A percentile compares a stretch with the other conserved stretches of the same genome.
phyloP scores from a whole-genome alignment of 306 rosid genomes.

The Geum urbanum region DNA sequence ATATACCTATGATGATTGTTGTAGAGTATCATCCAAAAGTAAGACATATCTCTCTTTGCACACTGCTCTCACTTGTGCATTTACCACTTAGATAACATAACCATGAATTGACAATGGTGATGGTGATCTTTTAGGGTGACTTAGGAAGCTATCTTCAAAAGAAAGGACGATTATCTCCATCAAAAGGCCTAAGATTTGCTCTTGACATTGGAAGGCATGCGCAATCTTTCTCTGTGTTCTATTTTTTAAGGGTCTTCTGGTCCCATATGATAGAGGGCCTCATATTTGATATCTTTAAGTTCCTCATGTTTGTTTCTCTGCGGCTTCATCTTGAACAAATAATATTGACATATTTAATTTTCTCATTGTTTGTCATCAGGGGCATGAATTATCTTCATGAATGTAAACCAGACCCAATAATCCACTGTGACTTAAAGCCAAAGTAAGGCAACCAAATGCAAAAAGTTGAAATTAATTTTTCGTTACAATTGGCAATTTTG shows the following conservation, averaged over 20 bases:
- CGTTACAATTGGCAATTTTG: conserved; percentile 24
- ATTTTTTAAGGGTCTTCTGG: conserved; percentile 2
- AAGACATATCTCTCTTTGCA: conserved; percentile 24
- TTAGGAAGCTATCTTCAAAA: conserved; percentile 74
- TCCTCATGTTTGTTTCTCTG: conserved; percentile 17
- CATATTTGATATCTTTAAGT: not conserved
- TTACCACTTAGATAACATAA: conserved; percentile 9
- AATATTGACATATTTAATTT: conserved; percentile 22
- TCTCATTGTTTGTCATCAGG: conserved; percentile 54
- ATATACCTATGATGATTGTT: conserved; percentile 98
- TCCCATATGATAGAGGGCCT: not conserved
- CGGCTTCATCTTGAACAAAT: conserved; percentile 23
- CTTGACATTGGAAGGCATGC: conserved; percentile 95
- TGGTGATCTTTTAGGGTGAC: conserved; percentile 70
- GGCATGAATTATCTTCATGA: conserved; percentile 99
- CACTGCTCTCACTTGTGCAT: not conserved
- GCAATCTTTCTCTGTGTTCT: conserved; percentile 20
- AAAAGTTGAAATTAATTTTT: conserved; percentile 32
- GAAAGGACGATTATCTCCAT: conserved; percentile 90
- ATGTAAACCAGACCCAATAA: conserved; percentile 93
- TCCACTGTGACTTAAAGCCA: conserved; percentile 97
- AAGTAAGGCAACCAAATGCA: conserved; percentile 84
- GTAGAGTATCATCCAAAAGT: conserved; percentile 90
- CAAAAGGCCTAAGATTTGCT: conserved; percentile 76
- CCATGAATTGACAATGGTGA: conserved; percentile 23